phyloP scores from a whole-genome alignment of 148 eudicot genomes.

The Amaranthus cruentus region DNA sequence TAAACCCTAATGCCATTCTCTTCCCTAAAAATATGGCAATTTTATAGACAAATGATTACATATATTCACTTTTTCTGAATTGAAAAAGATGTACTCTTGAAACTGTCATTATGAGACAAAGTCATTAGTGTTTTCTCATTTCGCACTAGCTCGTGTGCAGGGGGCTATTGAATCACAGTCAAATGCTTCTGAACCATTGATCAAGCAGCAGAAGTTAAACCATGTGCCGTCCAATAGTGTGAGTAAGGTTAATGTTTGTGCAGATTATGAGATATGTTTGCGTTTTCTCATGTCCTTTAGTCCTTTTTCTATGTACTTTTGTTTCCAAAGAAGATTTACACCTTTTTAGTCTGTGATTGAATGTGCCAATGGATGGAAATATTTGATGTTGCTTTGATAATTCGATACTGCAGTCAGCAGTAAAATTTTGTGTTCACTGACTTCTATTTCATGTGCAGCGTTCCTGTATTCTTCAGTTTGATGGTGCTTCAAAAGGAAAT shows the following conservation, averaged over 20 bases:
- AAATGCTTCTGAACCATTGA: conserved; percentile 20
- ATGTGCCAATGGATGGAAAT: background rate
- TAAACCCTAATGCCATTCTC: too few relatives aligned
- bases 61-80: background rate
- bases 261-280: conserved; percentile 5
- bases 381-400: background rate
- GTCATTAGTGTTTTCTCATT: conserved; percentile 14
- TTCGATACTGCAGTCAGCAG: background rate
- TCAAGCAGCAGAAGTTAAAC: conserved; percentile 41
- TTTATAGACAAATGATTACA: too few relatives aligned
- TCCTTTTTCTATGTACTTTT: background rate
- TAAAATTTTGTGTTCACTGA: conserved; percentile 6
- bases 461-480: conserved; percentile 76
- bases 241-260: conserved; percentile 19
- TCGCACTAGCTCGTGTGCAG: conserved; percentile 32
- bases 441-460: conserved; percentile 34
- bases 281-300: background rate
- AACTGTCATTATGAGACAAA: background rate
- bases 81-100: background rate
- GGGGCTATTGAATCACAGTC: conserved; percentile 25
- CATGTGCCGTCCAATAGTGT: conserved; percentile 26
- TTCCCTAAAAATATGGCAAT: too few relatives aligned
- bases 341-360: background rate
- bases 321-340: background rate
- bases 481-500: conserved; percentile 97